Conservation (phyloP, 2,329 filamentous ascomycete genomes). For the Neofusicoccum ribis region DNA sequence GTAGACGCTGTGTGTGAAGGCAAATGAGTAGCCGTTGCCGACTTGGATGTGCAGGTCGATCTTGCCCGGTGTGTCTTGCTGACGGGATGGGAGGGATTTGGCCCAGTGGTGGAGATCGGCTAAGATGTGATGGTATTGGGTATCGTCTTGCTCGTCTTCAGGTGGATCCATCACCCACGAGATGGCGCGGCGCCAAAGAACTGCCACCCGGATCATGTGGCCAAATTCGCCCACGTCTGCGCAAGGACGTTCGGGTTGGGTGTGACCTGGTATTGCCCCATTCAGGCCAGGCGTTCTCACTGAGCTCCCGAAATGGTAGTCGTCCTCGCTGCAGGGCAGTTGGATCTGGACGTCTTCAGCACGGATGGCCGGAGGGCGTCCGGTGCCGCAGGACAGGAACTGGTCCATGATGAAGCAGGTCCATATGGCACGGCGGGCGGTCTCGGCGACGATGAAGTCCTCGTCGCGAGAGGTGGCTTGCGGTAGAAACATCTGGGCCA, state of each 20-base stretch:
- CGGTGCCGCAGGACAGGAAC: conserved; percentile 6
- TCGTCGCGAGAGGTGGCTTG: conserved; percentile 9
- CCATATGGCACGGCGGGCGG: conserved; percentile 12
- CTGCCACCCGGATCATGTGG: conserved; percentile 8
- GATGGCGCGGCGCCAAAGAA: conserved; percentile 8
- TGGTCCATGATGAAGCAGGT: conserved; percentile 18
- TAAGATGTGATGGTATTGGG: not conserved
- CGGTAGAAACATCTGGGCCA: conserved; percentile 15
- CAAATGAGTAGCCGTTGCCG: conserved; percentile 14
- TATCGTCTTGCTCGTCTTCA: conserved; percentile 10
- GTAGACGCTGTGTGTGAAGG: conserved; percentile 10
- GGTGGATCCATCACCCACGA: conserved; percentile 12
- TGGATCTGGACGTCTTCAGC: conserved; percentile 1
- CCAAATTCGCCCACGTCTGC: conserved; percentile 10
- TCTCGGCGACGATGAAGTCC: conserved; percentile 9
- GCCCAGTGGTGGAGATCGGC: not conserved
- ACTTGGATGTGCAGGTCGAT: conserved; percentile 16
- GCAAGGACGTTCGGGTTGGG: not conserved
- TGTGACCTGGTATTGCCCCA: not conserved
- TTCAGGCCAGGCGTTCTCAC: not conserved
- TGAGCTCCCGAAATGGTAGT: conserved; percentile 11
- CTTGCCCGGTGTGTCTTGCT: conserved; percentile 15
- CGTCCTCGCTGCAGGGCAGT: conserved; percentile 11
- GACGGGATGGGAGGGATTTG: conserved; percentile 1
- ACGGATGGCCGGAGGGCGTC: not conserved